phyloP scores from a whole-genome alignment of 371 early-diverging fungal species.

The Dichotomocladium elegans region DNA sequence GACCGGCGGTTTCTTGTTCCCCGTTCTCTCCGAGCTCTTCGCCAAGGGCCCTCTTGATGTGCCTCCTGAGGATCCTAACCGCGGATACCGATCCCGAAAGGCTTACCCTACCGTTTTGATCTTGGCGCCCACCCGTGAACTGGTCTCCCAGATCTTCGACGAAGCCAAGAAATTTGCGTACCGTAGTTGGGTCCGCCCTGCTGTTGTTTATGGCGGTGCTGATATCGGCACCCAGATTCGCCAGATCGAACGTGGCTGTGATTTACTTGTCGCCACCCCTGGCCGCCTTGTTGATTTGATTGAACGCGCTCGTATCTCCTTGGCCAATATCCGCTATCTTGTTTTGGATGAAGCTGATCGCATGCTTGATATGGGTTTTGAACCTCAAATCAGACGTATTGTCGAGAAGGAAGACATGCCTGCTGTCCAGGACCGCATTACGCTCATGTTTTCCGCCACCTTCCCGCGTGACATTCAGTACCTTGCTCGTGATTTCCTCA shows the following conservation, averaged over 20 bases:
- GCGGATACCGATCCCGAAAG: slow-evolving; percentile 82
- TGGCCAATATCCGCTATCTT: slow-evolving; percentile 84
- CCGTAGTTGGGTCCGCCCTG: slow-evolving; percentile 26
- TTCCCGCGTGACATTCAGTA: slow-evolving; percentile 93
- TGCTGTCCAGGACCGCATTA: slow-evolving; percentile 29
- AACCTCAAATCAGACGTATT: slow-evolving; percentile 90
- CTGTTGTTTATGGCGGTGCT: slow-evolving; percentile 93
- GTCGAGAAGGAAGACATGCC: slow-evolving; percentile 77
- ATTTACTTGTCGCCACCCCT: slow-evolving; percentile 97
- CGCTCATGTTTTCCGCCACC: slow-evolving; percentile 98
- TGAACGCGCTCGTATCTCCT: slow-evolving; percentile 71
- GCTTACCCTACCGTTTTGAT: slow-evolving; percentile 83
- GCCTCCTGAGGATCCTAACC: slow-evolving; percentile 48
- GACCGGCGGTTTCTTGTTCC: slow-evolving; percentile 89
- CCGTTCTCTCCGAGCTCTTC: slow-evolving; percentile 88
- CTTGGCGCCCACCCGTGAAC: slow-evolving; percentile 95
- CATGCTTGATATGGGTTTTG: slow-evolving; percentile 99
- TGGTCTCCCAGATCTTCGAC: slow-evolving; percentile 79
- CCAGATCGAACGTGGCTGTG: slow-evolving; percentile 83
- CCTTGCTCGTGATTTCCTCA: slow-evolving; percentile 89
- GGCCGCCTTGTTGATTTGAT: slow-evolving; percentile 96
- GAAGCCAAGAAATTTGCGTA: slow-evolving; percentile 39
- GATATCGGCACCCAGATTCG: slow-evolving; percentile 77
- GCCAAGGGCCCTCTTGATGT: slow-evolving; percentile 77
- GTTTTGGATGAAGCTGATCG: slow-evolving; percentile 98